These are phyloP conservation scores for Tricholoma furcatifolium DNA, from an alignment of 768 basidiomycete genomes.

Conservation along the genomic window DNA sequence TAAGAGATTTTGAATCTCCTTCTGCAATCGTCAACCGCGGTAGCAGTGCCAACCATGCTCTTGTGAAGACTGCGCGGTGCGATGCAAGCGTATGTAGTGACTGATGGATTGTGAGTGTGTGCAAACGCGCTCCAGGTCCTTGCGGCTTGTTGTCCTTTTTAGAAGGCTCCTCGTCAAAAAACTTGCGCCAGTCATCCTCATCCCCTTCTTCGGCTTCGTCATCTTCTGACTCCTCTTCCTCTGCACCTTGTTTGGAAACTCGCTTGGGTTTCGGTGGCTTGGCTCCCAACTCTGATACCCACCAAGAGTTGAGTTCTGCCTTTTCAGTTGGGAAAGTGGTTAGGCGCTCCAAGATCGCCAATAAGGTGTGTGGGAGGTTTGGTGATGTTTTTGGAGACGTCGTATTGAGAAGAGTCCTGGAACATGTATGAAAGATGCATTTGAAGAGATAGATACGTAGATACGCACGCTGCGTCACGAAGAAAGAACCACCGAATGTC, in stretches of 20 bases:
- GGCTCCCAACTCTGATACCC: constrained; percentile 65
- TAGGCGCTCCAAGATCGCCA: constrained; percentile 66
- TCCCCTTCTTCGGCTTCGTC: constrained; percentile 32
- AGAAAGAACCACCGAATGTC: constrained; percentile 91
- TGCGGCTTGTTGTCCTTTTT: constrained; percentile 29
- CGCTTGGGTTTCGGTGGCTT: constrained; percentile 53
- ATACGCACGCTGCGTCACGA: constrained; percentile 66
- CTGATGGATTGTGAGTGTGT: constrained; percentile 72
- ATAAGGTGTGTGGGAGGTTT: constrained; percentile 44
- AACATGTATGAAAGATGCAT: not conserved
- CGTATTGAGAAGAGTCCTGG: constrained; percentile 31
- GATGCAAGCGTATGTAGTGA: constrained; percentile 74
- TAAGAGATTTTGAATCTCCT: constrained; percentile 37
- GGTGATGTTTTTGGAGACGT: constrained; percentile 29
- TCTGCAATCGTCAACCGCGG: constrained; percentile 50
- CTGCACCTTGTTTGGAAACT: constrained; percentile 32
- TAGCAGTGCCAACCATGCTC: constrained; percentile 75
- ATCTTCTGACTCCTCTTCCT: constrained; percentile 34
- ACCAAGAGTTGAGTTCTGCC: constrained; percentile 74
- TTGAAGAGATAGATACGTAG: not conserved
- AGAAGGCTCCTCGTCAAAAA: constrained; percentile 67
- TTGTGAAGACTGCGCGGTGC: constrained; percentile 79
- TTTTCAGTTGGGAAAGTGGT: constrained; percentile 72
- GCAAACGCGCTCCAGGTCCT: constrained; percentile 47
- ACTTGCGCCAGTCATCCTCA: constrained; percentile 78